Base-by-base conservation (phyloP, 345 rosid genomes). In the Eucalyptus cloeziana region DNA sequence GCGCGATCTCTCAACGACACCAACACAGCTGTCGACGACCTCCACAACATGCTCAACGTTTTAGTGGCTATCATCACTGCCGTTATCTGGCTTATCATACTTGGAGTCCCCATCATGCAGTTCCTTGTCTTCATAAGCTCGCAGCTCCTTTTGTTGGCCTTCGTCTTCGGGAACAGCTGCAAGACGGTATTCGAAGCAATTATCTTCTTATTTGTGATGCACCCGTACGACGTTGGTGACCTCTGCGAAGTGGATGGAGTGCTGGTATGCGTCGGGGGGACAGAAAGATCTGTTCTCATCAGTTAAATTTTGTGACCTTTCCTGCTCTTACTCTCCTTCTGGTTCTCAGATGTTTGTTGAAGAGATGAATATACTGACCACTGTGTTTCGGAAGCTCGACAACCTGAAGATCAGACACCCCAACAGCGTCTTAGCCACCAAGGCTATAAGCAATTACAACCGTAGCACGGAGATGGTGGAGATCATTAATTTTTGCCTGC, bases 331-430 rank as follows among this genome's bases (percentile, higher is more conserved):
- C 76, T 76, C 13, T 21, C 24, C 47, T 49, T 45, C 69, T 44
- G 52, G 71, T 87, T 56, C 47, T 81, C 93, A 94, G 95, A 89
- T 94, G 93, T 79, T 62, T 19, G 96, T 94, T 5, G 94, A 94
- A 86, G 96, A 94, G 89, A 94, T 94, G 95, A 93, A 94, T 81
- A 94, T 94, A 90, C 90, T 94, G 86, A 93, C 93, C 9, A 94
- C 94, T 16, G 93, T 94, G 67, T 94, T 94, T 49, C 85, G 92
- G 45, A 90, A 92, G 89, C 24, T 47, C 49, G 93, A 94, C 62
- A 88, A 94, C 89, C 94, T 93, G 76, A 92, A 94, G 91, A 91
- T 94, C 51, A 88, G 81, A 25, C 92, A 92, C 88, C 95, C 95
- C 27, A 94, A 94, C 81, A 88, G 88, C 51, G 81, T 92, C 44